Conservation (phyloP, 257 asterid genomes). For the Penstemon davidsonii region DNA sequence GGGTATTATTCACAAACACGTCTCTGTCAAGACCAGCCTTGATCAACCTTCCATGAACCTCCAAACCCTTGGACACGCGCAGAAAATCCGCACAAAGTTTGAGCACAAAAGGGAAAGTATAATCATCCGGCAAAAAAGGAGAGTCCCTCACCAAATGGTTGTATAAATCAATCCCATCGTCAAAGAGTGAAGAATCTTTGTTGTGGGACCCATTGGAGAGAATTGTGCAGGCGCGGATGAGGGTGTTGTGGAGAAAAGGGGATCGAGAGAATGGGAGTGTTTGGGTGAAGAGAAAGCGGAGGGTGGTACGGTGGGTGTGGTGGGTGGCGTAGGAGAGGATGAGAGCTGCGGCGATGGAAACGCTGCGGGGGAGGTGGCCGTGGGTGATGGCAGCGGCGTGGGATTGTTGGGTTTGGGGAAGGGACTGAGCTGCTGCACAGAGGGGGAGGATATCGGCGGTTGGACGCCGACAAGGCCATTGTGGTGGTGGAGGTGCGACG, state of each 20-base stretch:
- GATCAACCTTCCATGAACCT: constrained; percentile 58
- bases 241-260: constrained; percentile 62
- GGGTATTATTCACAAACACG: constrained; percentile 66
- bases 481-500: constrained; percentile 14
- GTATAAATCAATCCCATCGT: constrained; percentile 35
- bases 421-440: constrained; percentile 42
- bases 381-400: constrained; percentile 54
- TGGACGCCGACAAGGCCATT: constrained; percentile 6
- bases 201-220: constrained; percentile 24
- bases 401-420: constrained; percentile 52
- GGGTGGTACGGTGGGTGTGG: constrained; percentile 30
- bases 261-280: constrained; percentile 50
- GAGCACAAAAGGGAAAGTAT: constrained; percentile 68
- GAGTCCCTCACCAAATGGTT: constrained; percentile 47
- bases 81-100: constrained; percentile 61
- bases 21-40: constrained; percentile 53
- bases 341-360: constrained; percentile 62
- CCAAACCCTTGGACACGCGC: constrained; percentile 52
- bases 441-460: constrained; percentile 40
- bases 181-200: constrained; percentile 11
- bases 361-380: constrained; percentile 61
- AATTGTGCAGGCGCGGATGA: constrained; percentile 55
- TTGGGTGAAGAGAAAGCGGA: constrained; percentile 39
- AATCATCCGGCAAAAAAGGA: constrained; percentile 52
- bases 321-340: constrained; percentile 65